Percentiles rank a stretch among this genome's conserved stretches.
Evolutionary conservation across 306 rosid species (phyloP).

Genomic region (Castanospermum australe): DNA sequence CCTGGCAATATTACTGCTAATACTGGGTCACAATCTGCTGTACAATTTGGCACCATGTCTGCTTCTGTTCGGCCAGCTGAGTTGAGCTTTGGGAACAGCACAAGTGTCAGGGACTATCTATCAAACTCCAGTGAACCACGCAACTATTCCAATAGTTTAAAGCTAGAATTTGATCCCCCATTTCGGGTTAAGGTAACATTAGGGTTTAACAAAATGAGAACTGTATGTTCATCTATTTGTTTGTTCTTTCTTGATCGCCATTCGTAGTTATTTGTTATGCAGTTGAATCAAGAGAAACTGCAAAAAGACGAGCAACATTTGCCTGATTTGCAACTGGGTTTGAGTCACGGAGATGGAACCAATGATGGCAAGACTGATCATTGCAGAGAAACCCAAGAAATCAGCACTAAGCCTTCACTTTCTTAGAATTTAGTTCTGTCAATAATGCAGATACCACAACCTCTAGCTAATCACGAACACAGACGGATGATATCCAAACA

Average conservation of each 20-base stretch:
- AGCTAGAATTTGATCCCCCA: slow-evolving; percentile 41
- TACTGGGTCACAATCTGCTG: no score
- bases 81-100: slow-evolving; percentile 28
- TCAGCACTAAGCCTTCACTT: slow-evolving; percentile 71
- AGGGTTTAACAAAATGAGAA: background rate
- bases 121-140: slow-evolving; percentile 25
- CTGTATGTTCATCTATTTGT: background rate
- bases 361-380: slow-evolving; percentile 28
- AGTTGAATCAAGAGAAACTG: slow-evolving; percentile 45
- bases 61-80: slow-evolving; percentile 29
- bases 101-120: slow-evolving; percentile 21
- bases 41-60: slow-evolving; percentile 25
- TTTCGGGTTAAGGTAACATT: slow-evolving; percentile 50
- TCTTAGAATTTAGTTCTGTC: slow-evolving; percentile 37
- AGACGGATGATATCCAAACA: slow-evolving; percentile 1
- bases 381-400: slow-evolving; percentile 45
- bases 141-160: slow-evolving; percentile 17
- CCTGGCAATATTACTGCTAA: slow-evolving; percentile 16
- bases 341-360: slow-evolving; percentile 38
- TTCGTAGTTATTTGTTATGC: slow-evolving; percentile 8
- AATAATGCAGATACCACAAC: slow-evolving; percentile 27
- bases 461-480: slow-evolving; percentile 9
- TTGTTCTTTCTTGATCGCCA: background rate
- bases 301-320: slow-evolving; percentile 39
- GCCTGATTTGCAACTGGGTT: slow-evolving; percentile 64